Percentiles rank a stretch among this genome's conserved stretches.
Conservation (phyloP, 306 rosid species). For the Herpetospermum pedunculosum region DNA sequence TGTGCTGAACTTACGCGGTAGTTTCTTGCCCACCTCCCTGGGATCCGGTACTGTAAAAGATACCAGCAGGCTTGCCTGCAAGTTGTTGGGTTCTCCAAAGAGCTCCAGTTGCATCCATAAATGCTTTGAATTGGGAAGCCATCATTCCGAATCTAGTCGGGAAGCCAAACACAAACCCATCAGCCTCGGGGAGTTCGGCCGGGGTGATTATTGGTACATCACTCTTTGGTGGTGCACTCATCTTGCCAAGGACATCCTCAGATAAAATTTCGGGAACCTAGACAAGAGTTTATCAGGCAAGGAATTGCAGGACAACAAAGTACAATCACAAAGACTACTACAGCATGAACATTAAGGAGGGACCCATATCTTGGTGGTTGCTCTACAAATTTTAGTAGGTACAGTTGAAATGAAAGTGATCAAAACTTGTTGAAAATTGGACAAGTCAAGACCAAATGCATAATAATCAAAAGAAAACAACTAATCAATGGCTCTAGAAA, state of each 20-base stretch:
- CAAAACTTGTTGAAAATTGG: neutral
- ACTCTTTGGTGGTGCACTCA: conserved; percentile 95
- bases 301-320: neutral
- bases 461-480: neutral
- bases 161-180: conserved; percentile 79
- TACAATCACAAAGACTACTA: neutral
- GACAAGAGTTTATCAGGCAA: neutral
- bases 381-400: neutral
- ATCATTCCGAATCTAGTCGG: conserved; percentile 98
- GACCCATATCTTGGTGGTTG: neutral
- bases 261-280: conserved; percentile 84
- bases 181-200: conserved; percentile 68
- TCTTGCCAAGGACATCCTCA: conserved; percentile 69
- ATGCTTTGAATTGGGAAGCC: conserved; percentile 96
- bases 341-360: neutral
- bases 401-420: neutral
- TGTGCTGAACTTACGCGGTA: conserved; percentile 64
- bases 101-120: conserved; percentile 80
- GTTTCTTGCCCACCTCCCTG: conserved; percentile 99
- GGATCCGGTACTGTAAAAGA: conserved; percentile 90
- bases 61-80: conserved; percentile 90
- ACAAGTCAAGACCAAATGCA: neutral
- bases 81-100: conserved; percentile 85
- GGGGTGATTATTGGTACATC: conserved; percentile 64
- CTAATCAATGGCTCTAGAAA: neutral